These are phyloP conservation scores for Aspergillus costaricaensis DNA, from an alignment of 2,329 filamentous ascomycete species.

Conservation along the genomic window DNA sequence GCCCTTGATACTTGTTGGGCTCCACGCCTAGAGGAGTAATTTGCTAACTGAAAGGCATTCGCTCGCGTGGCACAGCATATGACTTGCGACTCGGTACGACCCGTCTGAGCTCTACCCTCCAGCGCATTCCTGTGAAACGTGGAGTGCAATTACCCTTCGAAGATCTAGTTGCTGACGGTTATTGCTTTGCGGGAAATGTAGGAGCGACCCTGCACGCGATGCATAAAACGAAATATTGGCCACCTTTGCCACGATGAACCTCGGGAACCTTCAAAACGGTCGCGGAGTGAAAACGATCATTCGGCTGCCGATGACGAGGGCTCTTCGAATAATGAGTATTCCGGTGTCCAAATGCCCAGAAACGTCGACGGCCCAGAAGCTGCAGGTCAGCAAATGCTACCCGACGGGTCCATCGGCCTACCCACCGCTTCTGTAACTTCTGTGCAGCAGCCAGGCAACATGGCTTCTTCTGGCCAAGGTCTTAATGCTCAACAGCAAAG, in stretches of 20 bases:
- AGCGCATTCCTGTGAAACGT: slow-evolving; percentile 27
- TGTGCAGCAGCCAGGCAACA: slow-evolving; percentile 67
- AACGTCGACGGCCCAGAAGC: slow-evolving; percentile 61
- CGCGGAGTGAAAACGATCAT: slow-evolving; percentile 65
- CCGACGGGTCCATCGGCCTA: slow-evolving; percentile 49
- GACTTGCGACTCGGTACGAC: slow-evolving; percentile 84
- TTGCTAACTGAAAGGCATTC: slow-evolving; percentile 51
- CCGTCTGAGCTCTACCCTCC: slow-evolving; percentile 25
- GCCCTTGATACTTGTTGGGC: slow-evolving; percentile 14
- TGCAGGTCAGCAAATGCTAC: slow-evolving; percentile 46
- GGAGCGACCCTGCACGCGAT: slow-evolving; percentile 95
- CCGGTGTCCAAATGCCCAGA: slow-evolving; percentile 51
- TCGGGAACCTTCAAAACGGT: slow-evolving; percentile 80
- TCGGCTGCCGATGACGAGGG: slow-evolving; percentile 63
- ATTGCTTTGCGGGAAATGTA: slow-evolving; percentile 41
- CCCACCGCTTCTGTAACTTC: slow-evolving; percentile 54
- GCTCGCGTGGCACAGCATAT: slow-evolving; percentile 68
- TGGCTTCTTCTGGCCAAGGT: slow-evolving; percentile 66
- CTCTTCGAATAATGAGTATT: slow-evolving; percentile 47
- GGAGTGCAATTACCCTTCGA: slow-evolving; percentile 18
- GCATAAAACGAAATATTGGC: slow-evolving; percentile 97
- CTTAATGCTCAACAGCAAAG: slow-evolving; percentile 70
- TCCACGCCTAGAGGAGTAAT: slow-evolving; percentile 20
- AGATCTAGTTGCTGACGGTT: slow-evolving; percentile 32
- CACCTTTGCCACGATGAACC: slow-evolving; percentile 98